Percentiles rank a stretch among this genome's conserved stretches.
These are phyloP conservation scores for Pichia pseudocactophila DNA, from an alignment of 805 yeast species.

Conservation along the genomic window DNA sequence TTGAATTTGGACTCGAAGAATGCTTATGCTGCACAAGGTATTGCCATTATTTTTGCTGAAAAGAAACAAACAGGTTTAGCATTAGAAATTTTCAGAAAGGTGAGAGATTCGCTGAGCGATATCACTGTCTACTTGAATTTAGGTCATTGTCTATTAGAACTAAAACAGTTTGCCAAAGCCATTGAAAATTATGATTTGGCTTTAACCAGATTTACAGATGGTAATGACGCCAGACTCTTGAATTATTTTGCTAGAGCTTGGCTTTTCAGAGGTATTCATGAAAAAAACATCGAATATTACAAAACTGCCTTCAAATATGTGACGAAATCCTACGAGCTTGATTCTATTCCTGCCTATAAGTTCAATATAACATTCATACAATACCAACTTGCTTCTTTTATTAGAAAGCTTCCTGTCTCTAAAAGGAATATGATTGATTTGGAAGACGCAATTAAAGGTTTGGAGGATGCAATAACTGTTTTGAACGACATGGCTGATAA, in stretches of 20 bases:
- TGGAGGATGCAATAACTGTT: slow-evolving; percentile 51
- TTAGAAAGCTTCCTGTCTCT: slow-evolving; percentile 51
- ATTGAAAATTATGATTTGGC: slow-evolving; percentile 86
- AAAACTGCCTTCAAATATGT: slow-evolving; percentile 56
- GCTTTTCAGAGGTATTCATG: slow-evolving; percentile 68
- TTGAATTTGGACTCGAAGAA: slow-evolving; percentile 73
- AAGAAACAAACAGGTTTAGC: slow-evolving; percentile 68
- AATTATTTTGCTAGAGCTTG: slow-evolving; percentile 81
- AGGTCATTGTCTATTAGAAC: slow-evolving; percentile 80
- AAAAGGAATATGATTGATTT: slow-evolving; percentile 59
- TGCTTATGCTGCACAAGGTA: slow-evolving; percentile 96
- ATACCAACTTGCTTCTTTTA: slow-evolving; percentile 78
- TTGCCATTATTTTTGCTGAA: slow-evolving; percentile 88
- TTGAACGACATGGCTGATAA: slow-evolving; percentile 51
- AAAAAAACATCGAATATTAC: slow-evolving; percentile 53
- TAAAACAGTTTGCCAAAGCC: slow-evolving; percentile 75
- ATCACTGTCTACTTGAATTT: slow-evolving; percentile 74
- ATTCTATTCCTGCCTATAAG: slow-evolving; percentile 39
- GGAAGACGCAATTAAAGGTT: slow-evolving; percentile 42
- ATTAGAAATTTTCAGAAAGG: slow-evolving; percentile 75
- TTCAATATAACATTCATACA: slow-evolving; percentile 81
- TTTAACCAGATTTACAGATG: slow-evolving; percentile 50
- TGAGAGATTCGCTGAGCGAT: slow-evolving; percentile 83
- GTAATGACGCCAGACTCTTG: slow-evolving; percentile 55
- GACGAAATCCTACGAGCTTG: slow-evolving; percentile 41